phyloP scores from a whole-genome alignment of 1,284 basidiomycete species.

The Tremellales sp. region DNA sequence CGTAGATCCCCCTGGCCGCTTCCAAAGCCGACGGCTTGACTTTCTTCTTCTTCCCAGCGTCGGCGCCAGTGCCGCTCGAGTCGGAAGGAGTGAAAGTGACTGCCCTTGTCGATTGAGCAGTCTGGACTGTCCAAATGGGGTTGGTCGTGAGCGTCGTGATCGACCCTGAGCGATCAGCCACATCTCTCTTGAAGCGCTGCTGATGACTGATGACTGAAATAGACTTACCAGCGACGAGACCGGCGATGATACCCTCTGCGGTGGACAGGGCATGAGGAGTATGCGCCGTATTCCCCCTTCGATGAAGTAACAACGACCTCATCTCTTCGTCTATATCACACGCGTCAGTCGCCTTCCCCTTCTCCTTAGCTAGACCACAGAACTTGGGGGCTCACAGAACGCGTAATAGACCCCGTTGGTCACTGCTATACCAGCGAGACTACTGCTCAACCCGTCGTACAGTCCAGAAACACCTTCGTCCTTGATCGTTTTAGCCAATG shows the following conservation, averaged over 20 bases:
- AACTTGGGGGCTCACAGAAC: constrained; percentile 40
- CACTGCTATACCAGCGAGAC: constrained; percentile 83
- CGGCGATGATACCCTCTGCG: constrained; percentile 82
- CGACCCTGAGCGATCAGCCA: constrained; percentile 58
- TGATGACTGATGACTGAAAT: not conserved
- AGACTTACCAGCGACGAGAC: constrained; percentile 71
- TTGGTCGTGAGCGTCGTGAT: constrained; percentile 88
- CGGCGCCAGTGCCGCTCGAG: constrained; percentile 1
- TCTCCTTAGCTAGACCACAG: too few relatives aligned
- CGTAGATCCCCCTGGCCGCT: constrained; percentile 68
- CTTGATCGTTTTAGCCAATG: constrained; percentile 69
- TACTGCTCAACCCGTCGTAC: constrained; percentile 83
- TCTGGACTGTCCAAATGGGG: constrained; percentile 94
- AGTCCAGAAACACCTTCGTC: constrained; percentile 80
- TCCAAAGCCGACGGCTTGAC: constrained; percentile 62
- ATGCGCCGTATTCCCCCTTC: constrained; percentile 50
- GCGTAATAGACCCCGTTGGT: constrained; percentile 69
- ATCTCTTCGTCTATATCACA: constrained; percentile 54
- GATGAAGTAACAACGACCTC: constrained; percentile 49
- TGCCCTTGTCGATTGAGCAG: constrained; percentile 72
- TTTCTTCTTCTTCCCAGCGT: constrained; percentile 13
- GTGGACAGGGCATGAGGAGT: constrained; percentile 67
- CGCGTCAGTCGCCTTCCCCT: not conserved
- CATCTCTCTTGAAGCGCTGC: not conserved
- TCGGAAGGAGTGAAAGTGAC: constrained; percentile 11